These are phyloP conservation scores for Brassica juncea DNA, from an alignment of 345 rosid genomes.

Conservation along the genomic window DNA sequence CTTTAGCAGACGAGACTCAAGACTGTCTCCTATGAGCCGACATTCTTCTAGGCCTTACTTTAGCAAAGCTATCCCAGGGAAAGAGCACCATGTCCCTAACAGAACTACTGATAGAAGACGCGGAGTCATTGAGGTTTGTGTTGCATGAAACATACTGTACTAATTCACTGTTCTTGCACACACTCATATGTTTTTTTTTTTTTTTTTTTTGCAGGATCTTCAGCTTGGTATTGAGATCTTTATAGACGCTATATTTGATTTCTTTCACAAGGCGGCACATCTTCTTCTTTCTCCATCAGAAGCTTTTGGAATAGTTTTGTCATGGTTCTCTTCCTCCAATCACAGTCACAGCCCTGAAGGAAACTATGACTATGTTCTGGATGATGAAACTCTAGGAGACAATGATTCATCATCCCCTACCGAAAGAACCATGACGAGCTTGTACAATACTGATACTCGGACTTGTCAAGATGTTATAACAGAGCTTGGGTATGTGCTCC, in stretches of 20 bases:
- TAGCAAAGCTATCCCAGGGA: slow-evolving; percentile 30
- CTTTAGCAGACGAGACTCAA: slow-evolving; percentile 33
- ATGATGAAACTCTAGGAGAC: slow-evolving; percentile 60
- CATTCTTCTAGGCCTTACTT: slow-evolving; percentile 33
- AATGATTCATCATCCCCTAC: slow-evolving; percentile 47
- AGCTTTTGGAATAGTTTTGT: slow-evolving; percentile 41
- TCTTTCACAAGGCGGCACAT: slow-evolving; percentile 72
- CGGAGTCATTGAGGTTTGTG: slow-evolving; percentile 88
- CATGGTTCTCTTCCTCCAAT: slow-evolving; percentile 50
- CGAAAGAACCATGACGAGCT: slow-evolving; percentile 49
- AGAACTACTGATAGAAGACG: slow-evolving; percentile 84
- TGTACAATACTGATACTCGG: slow-evolving; percentile 78
- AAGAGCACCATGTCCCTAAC: slow-evolving; percentile 66
- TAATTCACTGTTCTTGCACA: background rate
- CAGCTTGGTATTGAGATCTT: slow-evolving; percentile 80
- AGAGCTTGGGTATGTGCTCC: slow-evolving; percentile 60
- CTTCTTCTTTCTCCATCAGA: slow-evolving; percentile 74
- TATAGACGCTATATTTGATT: slow-evolving; percentile 72
- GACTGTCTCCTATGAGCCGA: slow-evolving; percentile 13
- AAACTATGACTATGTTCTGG: slow-evolving; percentile 17
- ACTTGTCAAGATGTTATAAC: slow-evolving; percentile 96
- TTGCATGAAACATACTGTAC: background rate
- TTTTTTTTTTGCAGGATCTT: slow-evolving; percentile 65
- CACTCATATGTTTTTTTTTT: slow-evolving; percentile 14
- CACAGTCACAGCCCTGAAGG: slow-evolving; percentile 5